A percentile compares a stretch with the other conserved stretches of the same genome.
Evolutionary conservation across 2,329 filamentous ascomycete genomes (phyloP).

Genomic region (Davidsoniella australis): DNA sequence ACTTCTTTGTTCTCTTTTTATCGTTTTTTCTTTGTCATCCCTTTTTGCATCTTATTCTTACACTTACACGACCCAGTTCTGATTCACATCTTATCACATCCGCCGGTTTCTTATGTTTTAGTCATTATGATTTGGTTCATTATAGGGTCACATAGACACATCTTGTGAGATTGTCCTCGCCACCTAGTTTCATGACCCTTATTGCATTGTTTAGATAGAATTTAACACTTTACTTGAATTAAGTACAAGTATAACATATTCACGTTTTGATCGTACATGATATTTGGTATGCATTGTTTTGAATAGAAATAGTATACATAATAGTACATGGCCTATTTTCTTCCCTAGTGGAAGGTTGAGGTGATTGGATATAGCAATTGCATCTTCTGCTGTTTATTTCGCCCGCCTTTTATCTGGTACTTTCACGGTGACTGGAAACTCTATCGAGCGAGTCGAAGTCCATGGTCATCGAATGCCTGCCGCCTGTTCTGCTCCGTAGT

Average conservation of each 20-base stretch:
- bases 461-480: conserved; percentile 48
- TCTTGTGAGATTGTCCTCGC: not conserved
- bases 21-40: not conserved
- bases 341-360: too few species aligned
- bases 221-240: not conserved
- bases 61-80: too few species aligned
- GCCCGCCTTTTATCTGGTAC: not conserved
- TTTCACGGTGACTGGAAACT: conserved; percentile 38
- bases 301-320: too few species aligned
- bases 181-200: not conserved
- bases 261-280: not conserved
- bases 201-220: too few species aligned
- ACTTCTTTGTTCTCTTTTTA: not conserved
- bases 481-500: conserved; percentile 72
- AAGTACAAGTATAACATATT: not conserved
- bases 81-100: too few species aligned
- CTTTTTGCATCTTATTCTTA: too few species aligned
- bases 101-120: too few species aligned
- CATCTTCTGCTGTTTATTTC: not conserved
- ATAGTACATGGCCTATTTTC: too few species aligned
- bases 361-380: too few species aligned
- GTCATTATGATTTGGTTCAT: not conserved
- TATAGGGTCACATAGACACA: not conserved
- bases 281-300: too few species aligned
- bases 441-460: conserved; percentile 39